A percentile compares a stretch with the other conserved stretches of the same genome.
These are phyloP conservation scores for Paramecium caudatum DNA, from an alignment of 73 alveolate species.

Conservation along the genomic window DNA sequence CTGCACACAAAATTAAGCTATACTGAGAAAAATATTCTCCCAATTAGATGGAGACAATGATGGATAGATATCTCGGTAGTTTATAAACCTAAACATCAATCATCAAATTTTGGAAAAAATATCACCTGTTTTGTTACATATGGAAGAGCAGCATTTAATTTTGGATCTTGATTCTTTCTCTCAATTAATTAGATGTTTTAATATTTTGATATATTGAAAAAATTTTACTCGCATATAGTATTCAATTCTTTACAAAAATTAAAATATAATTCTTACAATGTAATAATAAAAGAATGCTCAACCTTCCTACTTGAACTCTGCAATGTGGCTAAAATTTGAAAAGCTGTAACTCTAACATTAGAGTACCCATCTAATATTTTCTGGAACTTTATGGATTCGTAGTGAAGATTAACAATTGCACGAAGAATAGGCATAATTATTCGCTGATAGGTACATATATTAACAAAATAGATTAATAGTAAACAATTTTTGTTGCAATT, in stretches of 20 bases:
- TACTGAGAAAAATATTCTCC: not conserved
- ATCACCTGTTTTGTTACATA: not conserved
- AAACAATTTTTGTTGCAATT: not conserved
- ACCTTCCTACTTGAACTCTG: not conserved
- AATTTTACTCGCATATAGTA: not conserved
- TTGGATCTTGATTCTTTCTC: not conserved
- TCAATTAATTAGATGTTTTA: not conserved
- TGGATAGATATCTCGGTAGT: not conserved
- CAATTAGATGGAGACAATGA: not conserved
- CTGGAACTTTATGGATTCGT: constrained; percentile 31
- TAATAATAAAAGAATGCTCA: not conserved
- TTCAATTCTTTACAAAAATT: constrained; percentile 1
- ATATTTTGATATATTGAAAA: constrained; percentile 9
- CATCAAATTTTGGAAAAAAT: not conserved
- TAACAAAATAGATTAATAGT: not conserved
- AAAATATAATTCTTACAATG: not conserved
- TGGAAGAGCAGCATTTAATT: not conserved
- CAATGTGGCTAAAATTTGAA: constrained; percentile 2
- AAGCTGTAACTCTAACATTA: not conserved
- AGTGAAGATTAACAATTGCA: not conserved
- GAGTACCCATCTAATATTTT: constrained; percentile 18
- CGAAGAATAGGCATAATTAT: constrained; percentile 31
- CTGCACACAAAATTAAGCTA: not conserved
- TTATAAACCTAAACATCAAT: constrained; percentile 2
- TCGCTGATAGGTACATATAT: constrained; percentile 41